Conservation (phyloP, 305 asterid species). For the Fraxinus albicans region DNA sequence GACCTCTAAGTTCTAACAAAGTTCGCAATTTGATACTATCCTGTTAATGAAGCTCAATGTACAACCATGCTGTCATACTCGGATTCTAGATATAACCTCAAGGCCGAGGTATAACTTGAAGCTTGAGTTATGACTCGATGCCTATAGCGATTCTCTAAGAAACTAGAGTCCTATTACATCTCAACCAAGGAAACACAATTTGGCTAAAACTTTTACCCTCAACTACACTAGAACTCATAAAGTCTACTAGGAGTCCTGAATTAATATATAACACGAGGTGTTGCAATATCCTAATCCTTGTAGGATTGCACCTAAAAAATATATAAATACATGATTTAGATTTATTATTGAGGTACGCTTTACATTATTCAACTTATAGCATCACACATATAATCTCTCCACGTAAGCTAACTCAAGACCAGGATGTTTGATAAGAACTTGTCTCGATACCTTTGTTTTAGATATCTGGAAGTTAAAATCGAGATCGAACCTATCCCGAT, state of each 20-base stretch:
- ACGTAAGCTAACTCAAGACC: not conserved
- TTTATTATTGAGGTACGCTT: not conserved
- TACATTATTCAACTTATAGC: not conserved
- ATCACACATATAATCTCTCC: not conserved
- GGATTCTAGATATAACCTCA: not conserved
- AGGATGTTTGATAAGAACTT: not conserved
- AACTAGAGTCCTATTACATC: not conserved
- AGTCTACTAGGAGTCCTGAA: not conserved
- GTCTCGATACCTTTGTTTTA: too few relatives aligned
- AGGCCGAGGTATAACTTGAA: not conserved
- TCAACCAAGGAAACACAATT: not conserved
- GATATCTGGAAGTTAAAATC: too few relatives aligned
- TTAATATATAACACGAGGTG: not conserved
- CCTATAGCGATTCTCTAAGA: not conserved
- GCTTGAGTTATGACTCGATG: not conserved
- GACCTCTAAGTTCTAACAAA: not conserved
- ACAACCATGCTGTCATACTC: not conserved
- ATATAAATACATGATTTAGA: not conserved
- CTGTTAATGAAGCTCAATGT: not conserved
- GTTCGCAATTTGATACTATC: not conserved
- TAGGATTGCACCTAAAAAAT: not conserved
- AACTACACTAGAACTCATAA: not conserved
- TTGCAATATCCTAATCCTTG: not conserved
- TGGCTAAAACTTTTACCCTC: not conserved
- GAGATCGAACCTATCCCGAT: too few relatives aligned